These are phyloP conservation scores for Dalbergia oliveri DNA, from an alignment of 306 rosid genomes.

Conservation along the genomic window DNA sequence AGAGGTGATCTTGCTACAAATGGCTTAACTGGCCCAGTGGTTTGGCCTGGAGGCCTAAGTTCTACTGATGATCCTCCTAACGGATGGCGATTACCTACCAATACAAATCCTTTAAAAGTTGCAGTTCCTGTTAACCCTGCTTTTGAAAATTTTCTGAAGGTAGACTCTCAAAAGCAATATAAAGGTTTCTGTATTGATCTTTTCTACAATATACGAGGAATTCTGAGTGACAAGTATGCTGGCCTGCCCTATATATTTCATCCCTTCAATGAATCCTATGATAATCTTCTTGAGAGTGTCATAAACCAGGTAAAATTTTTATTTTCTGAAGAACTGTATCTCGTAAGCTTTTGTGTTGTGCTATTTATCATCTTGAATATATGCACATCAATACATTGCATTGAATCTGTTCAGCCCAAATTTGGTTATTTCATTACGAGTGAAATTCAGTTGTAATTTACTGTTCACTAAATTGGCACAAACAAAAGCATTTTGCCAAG, in stretches of 20 bases:
- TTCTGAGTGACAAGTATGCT: slow-evolving; percentile 41
- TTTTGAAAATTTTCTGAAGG: slow-evolving; percentile 56
- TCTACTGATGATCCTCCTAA: slow-evolving; percentile 29
- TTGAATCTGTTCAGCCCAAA: background rate
- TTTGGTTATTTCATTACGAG: background rate
- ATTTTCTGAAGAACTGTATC: slow-evolving; percentile 6
- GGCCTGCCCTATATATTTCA: slow-evolving; percentile 49
- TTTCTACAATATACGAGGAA: slow-evolving; percentile 29
- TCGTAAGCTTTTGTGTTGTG: background rate
- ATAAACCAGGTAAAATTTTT: slow-evolving; percentile 49
- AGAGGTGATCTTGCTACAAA: slow-evolving; percentile 21
- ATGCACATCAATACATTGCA: slow-evolving; percentile 24
- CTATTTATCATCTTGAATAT: slow-evolving; percentile 1
- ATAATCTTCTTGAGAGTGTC: slow-evolving; percentile 43
- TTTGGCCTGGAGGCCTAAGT: slow-evolving; percentile 65
- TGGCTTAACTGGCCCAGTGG: slow-evolving; percentile 42
- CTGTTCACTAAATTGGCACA: slow-evolving; percentile 1
- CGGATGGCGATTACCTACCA: slow-evolving; percentile 62
- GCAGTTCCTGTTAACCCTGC: slow-evolving; percentile 57
- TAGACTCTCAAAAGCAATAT: slow-evolving; percentile 27
- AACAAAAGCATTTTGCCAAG: background rate
- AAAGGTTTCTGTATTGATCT: slow-evolving; percentile 62
- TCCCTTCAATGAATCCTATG: slow-evolving; percentile 38
- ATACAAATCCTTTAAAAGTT: slow-evolving; percentile 52
- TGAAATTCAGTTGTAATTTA: background rate